Conservation (phyloP, 768 basidiomycete species). For the Hydnum rufescens region DNA sequence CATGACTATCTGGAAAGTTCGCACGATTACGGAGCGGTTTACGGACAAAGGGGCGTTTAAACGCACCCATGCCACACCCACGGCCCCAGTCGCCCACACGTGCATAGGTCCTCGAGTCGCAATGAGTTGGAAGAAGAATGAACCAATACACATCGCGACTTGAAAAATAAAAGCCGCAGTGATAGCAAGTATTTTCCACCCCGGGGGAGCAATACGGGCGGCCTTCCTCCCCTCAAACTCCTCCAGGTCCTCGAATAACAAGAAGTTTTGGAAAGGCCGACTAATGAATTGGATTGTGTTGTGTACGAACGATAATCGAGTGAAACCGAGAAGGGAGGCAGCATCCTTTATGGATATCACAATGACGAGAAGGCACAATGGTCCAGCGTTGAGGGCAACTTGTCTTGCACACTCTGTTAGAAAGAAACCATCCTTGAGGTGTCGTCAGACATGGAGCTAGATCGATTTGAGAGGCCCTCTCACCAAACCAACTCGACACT, state of each 20-base stretch:
- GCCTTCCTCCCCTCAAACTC: slow-evolving; percentile 6
- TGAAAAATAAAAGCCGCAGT: background rate
- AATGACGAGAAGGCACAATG: background rate
- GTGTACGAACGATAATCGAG: background rate
- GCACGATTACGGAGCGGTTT: background rate
- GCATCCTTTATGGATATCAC: background rate
- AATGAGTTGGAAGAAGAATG: background rate
- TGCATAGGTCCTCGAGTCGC: background rate
- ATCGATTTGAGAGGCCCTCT: background rate
- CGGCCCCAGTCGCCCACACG: background rate
- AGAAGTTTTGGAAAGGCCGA: slow-evolving; percentile 9
- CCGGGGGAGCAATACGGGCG: background rate
- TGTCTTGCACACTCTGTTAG: background rate
- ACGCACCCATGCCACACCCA: background rate
- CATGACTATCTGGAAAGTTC: background rate
- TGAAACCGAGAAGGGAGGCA: background rate
- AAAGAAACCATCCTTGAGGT: background rate
- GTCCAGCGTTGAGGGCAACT: background rate
- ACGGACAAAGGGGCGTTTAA: background rate
- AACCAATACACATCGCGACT: background rate
- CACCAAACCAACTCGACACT: background rate
- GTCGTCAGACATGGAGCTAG: background rate
- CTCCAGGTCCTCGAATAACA: slow-evolving; percentile 9
- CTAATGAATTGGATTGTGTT: background rate
- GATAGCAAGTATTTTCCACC: slow-evolving; percentile 8